Percentiles rank a stretch among this genome's conserved stretches.
Conservation (phyloP, 1,139 yeast genomes). For the Diutina catenulata region DNA sequence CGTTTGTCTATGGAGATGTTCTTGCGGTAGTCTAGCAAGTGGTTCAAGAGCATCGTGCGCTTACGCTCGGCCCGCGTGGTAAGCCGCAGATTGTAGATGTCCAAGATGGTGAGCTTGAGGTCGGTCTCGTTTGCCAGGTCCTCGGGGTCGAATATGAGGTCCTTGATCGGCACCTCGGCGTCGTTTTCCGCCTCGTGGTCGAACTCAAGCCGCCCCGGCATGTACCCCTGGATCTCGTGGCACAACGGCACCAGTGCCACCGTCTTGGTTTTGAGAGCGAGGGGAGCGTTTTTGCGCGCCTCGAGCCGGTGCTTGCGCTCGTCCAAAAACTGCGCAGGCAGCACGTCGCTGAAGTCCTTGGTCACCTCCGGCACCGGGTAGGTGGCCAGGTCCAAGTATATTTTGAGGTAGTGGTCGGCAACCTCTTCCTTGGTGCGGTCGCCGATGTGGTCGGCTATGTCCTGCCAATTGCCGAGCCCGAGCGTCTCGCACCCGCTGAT, state of each 20-base stretch:
- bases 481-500: constrained; percentile 86
- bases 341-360: constrained; percentile 47
- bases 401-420: constrained; percentile 61
- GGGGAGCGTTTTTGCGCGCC: constrained; percentile 49
- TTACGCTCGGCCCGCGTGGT: constrained; percentile 91
- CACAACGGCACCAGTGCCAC: constrained; percentile 91
- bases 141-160: constrained; percentile 90
- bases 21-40: constrained; percentile 72
- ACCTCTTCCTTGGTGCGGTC: constrained; percentile 89
- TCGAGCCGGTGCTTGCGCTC: constrained; percentile 65
- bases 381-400: constrained; percentile 54
- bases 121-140: constrained; percentile 83
- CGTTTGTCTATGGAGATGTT: constrained; percentile 68
- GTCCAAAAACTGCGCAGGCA: constrained; percentile 60
- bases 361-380: constrained; percentile 82
- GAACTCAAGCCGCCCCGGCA: constrained; percentile 97
- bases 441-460: constrained; percentile 89
- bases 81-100: constrained; percentile 79
- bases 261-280: constrained; percentile 77
- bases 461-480: constrained; percentile 97
- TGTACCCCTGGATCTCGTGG: constrained; percentile 93
- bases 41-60: constrained; percentile 65
- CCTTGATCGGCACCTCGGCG: constrained; percentile 89
- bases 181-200: constrained; percentile 96
- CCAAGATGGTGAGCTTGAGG: constrained; percentile 74